Conservation (phyloP, 2,329 filamentous ascomycete genomes). For the Cladosporium austrohemisphaericum region DNA sequence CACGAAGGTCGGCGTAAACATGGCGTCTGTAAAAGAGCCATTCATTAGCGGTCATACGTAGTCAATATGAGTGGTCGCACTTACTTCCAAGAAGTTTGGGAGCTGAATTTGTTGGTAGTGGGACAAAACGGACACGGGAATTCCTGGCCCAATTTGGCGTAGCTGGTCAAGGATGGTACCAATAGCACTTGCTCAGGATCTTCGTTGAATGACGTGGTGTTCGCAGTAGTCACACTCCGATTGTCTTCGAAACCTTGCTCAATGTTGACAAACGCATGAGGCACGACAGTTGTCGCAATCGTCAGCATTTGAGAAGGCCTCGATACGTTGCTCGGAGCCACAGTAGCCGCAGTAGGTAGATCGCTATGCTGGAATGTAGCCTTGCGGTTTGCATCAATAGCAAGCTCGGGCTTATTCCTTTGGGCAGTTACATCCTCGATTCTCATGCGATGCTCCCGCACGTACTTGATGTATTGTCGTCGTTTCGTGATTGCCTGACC, state of each 20-base stretch:
- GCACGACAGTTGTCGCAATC: neutral
- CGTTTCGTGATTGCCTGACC: constrained; percentile 11
- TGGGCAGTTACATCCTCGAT: neutral
- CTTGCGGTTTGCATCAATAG: too few species aligned
- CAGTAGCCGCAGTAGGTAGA: neutral
- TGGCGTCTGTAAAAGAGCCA: constrained; percentile 1
- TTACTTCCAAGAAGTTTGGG: constrained; percentile 8
- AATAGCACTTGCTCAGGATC: too few species aligned
- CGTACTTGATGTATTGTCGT: constrained; percentile 8
- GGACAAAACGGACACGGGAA: constrained; percentile 10
- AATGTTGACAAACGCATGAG: neutral
- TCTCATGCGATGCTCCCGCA: neutral
- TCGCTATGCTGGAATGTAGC: too few species aligned
- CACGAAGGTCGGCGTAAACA: constrained; percentile 2
- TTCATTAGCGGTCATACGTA: neutral
- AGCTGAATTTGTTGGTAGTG: constrained; percentile 3
- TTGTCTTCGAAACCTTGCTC: constrained; percentile 6
- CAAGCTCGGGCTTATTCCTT: neutral
- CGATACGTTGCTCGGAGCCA: too few species aligned
- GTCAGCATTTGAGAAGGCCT: neutral
- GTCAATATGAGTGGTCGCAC: neutral
- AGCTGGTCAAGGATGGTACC: neutral
- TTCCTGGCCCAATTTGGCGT: neutral
- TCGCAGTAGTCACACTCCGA: neutral
- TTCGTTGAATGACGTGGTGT: neutral